Evolutionary conservation across 2,329 filamentous ascomycete species (phyloP).

Genomic region (Cladophialophora bantiana): DNA sequence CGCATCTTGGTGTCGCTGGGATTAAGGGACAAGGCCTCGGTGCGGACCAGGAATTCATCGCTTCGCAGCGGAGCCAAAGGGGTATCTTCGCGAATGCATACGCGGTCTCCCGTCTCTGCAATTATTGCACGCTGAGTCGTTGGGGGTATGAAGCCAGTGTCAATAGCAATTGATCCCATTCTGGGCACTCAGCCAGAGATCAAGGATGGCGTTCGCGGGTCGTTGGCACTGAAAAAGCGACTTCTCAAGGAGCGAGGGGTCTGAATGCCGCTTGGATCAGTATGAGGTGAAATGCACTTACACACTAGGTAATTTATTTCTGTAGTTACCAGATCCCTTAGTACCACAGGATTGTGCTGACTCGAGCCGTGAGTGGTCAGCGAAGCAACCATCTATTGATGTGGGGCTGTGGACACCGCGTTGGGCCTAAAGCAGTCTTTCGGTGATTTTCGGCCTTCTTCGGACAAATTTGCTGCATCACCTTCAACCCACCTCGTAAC

Average conservation of each 20-base stretch:
- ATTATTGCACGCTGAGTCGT: not conserved
- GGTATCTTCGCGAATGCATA: constrained; percentile 18
- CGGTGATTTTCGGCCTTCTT: constrained; percentile 3
- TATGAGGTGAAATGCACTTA: not conserved
- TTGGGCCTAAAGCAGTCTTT: not conserved
- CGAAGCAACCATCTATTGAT: not conserved
- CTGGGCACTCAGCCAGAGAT: not conserved
- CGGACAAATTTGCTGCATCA: not conserved
- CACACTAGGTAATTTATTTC: too few relatives aligned
- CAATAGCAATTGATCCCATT: not conserved
- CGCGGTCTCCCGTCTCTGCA: not conserved
- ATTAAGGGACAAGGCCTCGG: constrained; percentile 40
- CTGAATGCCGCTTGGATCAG: not conserved
- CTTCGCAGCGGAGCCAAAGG: constrained; percentile 16
- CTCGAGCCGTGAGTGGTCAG: not conserved
- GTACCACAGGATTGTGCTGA: too few relatives aligned
- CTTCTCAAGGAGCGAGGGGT: not conserved
- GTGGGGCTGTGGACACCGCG: not conserved
- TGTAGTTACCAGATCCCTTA: too few relatives aligned
- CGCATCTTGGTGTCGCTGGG: constrained; percentile 42
- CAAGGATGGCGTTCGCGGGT: not conserved
- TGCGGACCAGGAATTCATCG: constrained; percentile 33
- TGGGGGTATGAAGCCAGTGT: not conserved
- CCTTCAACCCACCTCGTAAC: not conserved
- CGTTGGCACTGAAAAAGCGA: not conserved